Evolutionary conservation across 805 yeast species (phyloP), one percentile per base, ranked within the genome.

Genomic region (Blastobotrys attinorum): DNA sequence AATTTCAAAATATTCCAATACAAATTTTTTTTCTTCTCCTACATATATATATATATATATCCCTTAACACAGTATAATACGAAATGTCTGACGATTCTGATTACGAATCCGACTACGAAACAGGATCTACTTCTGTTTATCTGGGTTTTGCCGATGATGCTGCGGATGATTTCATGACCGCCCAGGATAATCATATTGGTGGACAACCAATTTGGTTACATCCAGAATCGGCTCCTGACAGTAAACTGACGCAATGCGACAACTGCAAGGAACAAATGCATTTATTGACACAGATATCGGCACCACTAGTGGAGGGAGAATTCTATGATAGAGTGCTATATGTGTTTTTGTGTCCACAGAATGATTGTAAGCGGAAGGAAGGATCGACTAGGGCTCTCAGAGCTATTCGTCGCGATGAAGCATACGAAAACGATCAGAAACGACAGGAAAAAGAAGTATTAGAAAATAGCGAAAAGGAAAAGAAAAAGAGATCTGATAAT

Each of bases 291-390:
- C 97, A 92, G 59, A 82, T 90, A 1, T 82, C 73, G 62, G 82
- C 95, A 0, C 94, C 95, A 1, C 29, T 25, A 25, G 62, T 89
- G 34, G 85, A 79, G 27, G 73, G 73, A 29, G 70, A 80, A 8
- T 67, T 77, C 34, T 87, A 89, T 57, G 96, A 86, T 55, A 75
- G 98, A 47, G 79, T 78, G 2, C 62, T 92, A 15, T 92, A 90
- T 56, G 71, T 92, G 0, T 84, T 90, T 59, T 77, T 79, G 1
- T 92, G 98, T 63, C 57, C 66, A 15, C 73, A 75, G 36, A 66
- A 76, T 18, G 52, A 63, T 0, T 92, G 98, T 60, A 72, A 82
- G 37, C 71, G 85, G 49, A 74, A 76, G 52, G 69, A 73, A 3
- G 95, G 95, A 3, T 69, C 83, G 1, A 68, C 88, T 2, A 76